Evolutionary conservation across 208 protist species (phyloP).

Genomic region (Trypanosoma scelopori): DNA sequence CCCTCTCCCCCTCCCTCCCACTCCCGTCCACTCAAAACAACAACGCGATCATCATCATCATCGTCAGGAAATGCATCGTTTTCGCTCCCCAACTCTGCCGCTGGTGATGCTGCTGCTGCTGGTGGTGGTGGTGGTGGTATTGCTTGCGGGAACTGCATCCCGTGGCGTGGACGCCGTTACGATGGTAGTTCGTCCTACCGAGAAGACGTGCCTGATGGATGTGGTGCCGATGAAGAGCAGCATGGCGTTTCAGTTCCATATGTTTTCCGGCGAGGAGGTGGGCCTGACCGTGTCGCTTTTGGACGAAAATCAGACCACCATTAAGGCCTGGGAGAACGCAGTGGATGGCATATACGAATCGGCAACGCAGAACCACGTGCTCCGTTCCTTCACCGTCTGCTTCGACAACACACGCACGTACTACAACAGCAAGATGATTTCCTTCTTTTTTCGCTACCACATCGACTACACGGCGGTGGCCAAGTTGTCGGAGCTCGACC

Average conservation of each 20-base stretch:
- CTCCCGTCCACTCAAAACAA: too few species aligned
- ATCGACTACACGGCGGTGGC: conserved; percentile 30
- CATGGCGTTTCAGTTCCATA: conserved; percentile 45
- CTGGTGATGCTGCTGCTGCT: too few species aligned
- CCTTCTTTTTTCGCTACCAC: conserved; percentile 51
- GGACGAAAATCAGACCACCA: conserved; percentile 20
- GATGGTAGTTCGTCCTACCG: conserved; percentile 21
- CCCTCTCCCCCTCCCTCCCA: too few species aligned
- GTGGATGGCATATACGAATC: conserved; percentile 39
- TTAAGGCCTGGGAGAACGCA: conserved; percentile 32
- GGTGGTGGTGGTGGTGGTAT: too few species aligned
- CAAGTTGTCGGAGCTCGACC: conserved; percentile 46
- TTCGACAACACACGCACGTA: conserved; percentile 55
- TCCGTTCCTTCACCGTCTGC: conserved; percentile 26
- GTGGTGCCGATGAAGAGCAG: conserved; percentile 19
- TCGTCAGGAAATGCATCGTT: too few species aligned
- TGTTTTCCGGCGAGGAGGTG: conserved; percentile 22
- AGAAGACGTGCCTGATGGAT: conserved; percentile 40
- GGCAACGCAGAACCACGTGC: conserved; percentile 10
- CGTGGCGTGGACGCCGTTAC: conserved; percentile 13
- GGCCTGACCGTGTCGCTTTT: conserved; percentile 30
- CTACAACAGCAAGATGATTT: too few species aligned
- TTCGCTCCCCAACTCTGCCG: too few species aligned
- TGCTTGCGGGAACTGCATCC: too few species aligned
- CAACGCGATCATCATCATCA: too few species aligned